Evolutionary conservation across 345 rosid species (phyloP).

Genomic region (Conringia planisiliqua): DNA sequence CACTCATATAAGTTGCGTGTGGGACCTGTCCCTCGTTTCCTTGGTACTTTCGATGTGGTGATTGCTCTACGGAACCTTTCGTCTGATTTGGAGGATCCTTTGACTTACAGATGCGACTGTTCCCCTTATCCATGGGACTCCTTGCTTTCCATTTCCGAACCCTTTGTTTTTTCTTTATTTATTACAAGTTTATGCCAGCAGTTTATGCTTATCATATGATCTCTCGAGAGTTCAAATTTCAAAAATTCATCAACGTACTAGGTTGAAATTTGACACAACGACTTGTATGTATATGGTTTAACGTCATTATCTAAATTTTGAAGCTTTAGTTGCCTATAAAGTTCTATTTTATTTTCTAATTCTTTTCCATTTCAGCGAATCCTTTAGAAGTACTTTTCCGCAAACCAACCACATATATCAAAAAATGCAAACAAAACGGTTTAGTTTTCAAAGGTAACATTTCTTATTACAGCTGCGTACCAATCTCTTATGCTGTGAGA

Average conservation of each 20-base stretch:
- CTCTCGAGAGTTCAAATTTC: not conserved
- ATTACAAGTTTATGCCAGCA: not conserved
- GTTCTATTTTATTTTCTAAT: not conserved
- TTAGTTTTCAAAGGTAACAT: not conserved
- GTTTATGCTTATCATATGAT: not conserved
- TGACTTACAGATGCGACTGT: constrained; percentile 16
- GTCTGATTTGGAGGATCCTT: constrained; percentile 25
- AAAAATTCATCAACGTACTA: not conserved
- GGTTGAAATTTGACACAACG: not conserved
- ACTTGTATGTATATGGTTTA: not conserved
- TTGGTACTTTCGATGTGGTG: constrained; percentile 26
- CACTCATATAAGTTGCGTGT: constrained; percentile 24
- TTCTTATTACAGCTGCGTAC: not conserved
- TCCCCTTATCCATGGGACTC: constrained; percentile 25
- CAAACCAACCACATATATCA: not conserved
- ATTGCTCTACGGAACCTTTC: constrained; percentile 23
- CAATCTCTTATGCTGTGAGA: not conserved
- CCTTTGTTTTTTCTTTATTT: not conserved
- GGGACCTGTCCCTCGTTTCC: constrained; percentile 26
- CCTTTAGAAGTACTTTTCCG: not conserved
- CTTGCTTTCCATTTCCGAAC: not conserved
- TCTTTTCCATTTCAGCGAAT: not conserved
- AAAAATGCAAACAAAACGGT: not conserved
- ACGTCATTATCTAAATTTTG: not conserved
- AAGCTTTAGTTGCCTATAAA: not conserved